A percentile compares a stretch with the other conserved stretches of the same genome.
These are phyloP conservation scores for Coelastrella sp. DNA, from an alignment of 139 green algal genomes.

Conservation along the genomic window DNA sequence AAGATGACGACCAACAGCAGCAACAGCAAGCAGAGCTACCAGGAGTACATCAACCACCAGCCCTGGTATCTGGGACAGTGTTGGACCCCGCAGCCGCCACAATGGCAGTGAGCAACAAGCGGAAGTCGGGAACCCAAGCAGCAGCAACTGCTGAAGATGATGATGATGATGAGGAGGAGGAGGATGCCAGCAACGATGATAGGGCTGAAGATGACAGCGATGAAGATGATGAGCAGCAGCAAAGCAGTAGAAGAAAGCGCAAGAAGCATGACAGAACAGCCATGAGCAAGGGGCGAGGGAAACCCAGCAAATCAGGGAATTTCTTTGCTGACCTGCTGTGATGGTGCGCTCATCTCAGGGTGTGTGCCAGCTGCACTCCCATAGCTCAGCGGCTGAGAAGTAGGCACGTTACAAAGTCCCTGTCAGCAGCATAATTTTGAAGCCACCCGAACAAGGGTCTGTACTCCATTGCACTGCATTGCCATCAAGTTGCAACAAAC, in stretches of 20 bases:
- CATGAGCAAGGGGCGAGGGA: slow-evolving; percentile 56
- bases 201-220: slow-evolving; percentile 29
- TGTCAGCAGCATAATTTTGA: no score
- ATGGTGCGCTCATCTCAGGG: no score
- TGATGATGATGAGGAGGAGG: background rate
- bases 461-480: no score
- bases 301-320: slow-evolving; percentile 46
- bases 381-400: no score
- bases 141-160: background rate
- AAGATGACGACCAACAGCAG: slow-evolving; percentile 62
- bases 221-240: background rate
- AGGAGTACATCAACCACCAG: no score
- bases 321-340: slow-evolving; percentile 65
- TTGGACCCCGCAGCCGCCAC: no score
- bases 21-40: slow-evolving; percentile 22
- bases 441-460: no score
- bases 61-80: no score
- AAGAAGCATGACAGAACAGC: slow-evolving; percentile 51
- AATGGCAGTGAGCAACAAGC: background rate
- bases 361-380: no score
- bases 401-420: no score
- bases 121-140: background rate
- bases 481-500: no score
- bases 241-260: slow-evolving; percentile 48
- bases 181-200: background rate